Conservation (phyloP, 140 eudicot genomes). For the Bidens hawaiensis region DNA sequence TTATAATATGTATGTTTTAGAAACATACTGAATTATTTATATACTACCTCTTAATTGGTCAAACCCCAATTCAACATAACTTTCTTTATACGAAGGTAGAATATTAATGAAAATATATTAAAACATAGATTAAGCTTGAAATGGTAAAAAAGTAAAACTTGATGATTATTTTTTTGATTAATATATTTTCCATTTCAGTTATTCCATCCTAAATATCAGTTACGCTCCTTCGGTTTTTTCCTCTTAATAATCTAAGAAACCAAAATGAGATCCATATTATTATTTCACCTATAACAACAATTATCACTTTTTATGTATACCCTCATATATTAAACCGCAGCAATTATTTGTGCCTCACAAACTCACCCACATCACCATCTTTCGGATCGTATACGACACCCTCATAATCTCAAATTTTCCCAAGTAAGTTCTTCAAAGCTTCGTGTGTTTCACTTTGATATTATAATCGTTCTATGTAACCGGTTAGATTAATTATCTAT, state of each 20-base stretch:
- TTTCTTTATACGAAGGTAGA: no score
- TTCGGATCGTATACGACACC: slow-evolving; percentile 13
- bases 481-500: neutral
- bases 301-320: slow-evolving; percentile 2
- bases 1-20: no score
- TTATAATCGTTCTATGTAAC: neutral
- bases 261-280: slow-evolving; percentile 10
- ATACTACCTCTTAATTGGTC: no score
- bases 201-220: slow-evolving; percentile 27
- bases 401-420: slow-evolving; percentile 3
- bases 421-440: slow-evolving; percentile 26
- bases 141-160: no score
- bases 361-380: neutral
- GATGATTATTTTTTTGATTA: no score
- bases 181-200: slow-evolving; percentile 6
- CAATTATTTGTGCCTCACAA: neutral
- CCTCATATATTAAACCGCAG: slow-evolving; percentile 6
- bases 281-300: neutral
- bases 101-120: no score
- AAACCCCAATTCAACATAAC: no score
- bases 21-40: no score
- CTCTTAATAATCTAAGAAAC: slow-evolving; percentile 13
- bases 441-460: neutral
- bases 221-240: slow-evolving; percentile 21
- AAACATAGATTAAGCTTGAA: no score